Evolutionary conservation across 2,329 filamentous ascomycete species (phyloP), one percentile per base, ranked within the genome.

Genomic region (Dryadomyces quercivorus): DNA sequence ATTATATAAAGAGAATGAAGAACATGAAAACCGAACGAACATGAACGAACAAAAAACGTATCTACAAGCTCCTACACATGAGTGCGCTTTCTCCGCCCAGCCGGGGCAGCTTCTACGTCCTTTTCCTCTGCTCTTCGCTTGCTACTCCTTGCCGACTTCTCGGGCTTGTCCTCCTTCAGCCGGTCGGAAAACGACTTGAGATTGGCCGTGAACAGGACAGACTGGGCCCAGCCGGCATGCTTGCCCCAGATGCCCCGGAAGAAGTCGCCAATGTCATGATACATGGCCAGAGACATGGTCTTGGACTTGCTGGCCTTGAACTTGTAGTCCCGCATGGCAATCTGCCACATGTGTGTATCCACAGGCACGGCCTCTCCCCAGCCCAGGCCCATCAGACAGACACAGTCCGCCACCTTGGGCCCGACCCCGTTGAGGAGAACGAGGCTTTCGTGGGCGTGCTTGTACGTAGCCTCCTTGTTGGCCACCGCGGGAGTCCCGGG

Each of bases 311-410:
- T 82, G 62, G 84, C 88, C 7, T 88, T 88, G 63, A 98, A 95
- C 56, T 85, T 90, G 71, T 98, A 98, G 68, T 98, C 93, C 53
- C 93, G 78, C 67, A 94, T 88, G 0, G 93, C 94, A 64, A 98
- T 97, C 72, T 97, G 91, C 92, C 91, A 97, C 13, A 98, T 89
- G 69, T 98, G 94, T 1, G 94, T 98, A 68, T 98, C 93, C 36
- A 98, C 88, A 0, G 93, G 93, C 1, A 98, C 91, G 2, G 91
- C 84, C 69, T 97, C 92, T 36, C 86, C 86, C 92, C 94, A 98
- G 31, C 91, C 92, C 15, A 98, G 72, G 0, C 94, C 94, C 86
- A 98, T 96, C 20, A 98, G 73, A 65, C 88, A 95, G 8, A 97
- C 91, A 65, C 94, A 98, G 66, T 98, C 94, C 6, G 93, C 87